A percentile compares a stretch with the other conserved stretches of the same genome.
phyloP scores from a whole-genome alignment of 805 yeast species.

The Sporopachydermia quercuum region DNA sequence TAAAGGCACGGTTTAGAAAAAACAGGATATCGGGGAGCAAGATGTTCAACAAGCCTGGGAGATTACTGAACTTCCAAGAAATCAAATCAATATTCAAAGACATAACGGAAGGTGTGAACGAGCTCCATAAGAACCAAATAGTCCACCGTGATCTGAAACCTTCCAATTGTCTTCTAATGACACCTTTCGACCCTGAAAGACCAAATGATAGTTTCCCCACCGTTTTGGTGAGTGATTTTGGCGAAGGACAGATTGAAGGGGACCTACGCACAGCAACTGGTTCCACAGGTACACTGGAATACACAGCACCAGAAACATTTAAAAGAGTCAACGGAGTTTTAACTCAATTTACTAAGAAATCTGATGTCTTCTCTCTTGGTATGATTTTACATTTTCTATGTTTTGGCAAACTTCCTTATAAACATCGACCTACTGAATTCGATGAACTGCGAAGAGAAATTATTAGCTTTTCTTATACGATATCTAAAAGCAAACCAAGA shows the following conservation, averaged over 20 bases:
- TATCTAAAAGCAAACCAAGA: constrained; percentile 8
- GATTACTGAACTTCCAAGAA: constrained; percentile 36
- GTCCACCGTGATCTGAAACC: constrained; percentile 88
- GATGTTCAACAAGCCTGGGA: constrained; percentile 11
- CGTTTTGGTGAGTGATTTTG: constrained; percentile 78
- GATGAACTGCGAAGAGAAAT: constrained; percentile 23
- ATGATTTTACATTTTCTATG: constrained; percentile 67
- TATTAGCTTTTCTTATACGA: constrained; percentile 14
- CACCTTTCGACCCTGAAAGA: constrained; percentile 9
- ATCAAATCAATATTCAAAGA: constrained; percentile 57
- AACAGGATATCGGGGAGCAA: constrained; percentile 8
- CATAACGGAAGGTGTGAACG: constrained; percentile 52
- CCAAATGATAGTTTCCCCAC: constrained; percentile 31
- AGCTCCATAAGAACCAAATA: constrained; percentile 58
- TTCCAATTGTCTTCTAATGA: constrained; percentile 55
- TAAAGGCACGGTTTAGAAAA: constrained; percentile 22
- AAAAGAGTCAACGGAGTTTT: constrained; percentile 20
- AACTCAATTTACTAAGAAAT: constrained; percentile 48
- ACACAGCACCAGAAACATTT: constrained; percentile 74
- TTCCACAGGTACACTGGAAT: constrained; percentile 77
- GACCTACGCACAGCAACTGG: constrained; percentile 56
- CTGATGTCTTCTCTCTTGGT: constrained; percentile 77
- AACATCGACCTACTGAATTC: constrained; percentile 13
- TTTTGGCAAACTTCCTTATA: constrained; percentile 56
- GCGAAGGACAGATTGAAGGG: constrained; percentile 73